These are phyloP conservation scores for Colletotrichum somersetense DNA, from an alignment of 2,329 filamentous ascomycete species.

Conservation along the genomic window DNA sequence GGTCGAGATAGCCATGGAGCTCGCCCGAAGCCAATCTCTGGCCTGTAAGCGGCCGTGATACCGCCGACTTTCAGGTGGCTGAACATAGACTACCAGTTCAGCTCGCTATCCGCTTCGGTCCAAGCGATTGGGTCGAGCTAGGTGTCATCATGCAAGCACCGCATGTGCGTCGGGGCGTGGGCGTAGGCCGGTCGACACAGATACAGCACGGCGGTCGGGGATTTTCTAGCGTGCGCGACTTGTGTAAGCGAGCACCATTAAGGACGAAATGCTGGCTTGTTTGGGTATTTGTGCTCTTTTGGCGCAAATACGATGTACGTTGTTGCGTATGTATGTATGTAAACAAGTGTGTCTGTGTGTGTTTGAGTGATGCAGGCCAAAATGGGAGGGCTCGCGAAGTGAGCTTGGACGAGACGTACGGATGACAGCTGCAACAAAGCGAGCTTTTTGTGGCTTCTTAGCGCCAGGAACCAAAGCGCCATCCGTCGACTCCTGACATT, in stretches of 20 bases:
- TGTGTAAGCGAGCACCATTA: not conserved
- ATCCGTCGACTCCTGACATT: slow-evolving; percentile 9
- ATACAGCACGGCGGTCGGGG: slow-evolving; percentile 8
- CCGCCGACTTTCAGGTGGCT: slow-evolving; percentile 22
- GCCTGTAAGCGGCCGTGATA: not conserved
- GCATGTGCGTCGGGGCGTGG: slow-evolving; percentile 13
- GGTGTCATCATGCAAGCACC: slow-evolving; percentile 27
- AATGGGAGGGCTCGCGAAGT: slow-evolving; percentile 3
- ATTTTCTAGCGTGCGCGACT: not conserved
- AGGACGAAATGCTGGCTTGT: slow-evolving; percentile 7
- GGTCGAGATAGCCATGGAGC: slow-evolving; percentile 26
- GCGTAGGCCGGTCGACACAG: not conserved
- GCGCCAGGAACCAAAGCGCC: slow-evolving; percentile 19
- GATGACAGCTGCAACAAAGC: slow-evolving; percentile 26
- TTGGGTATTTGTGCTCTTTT: slow-evolving; percentile 5
- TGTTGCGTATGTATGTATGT: not conserved
- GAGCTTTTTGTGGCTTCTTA: slow-evolving; percentile 17
- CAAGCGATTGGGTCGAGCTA: slow-evolving; percentile 15
- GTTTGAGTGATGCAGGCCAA: slow-evolving; percentile 2
- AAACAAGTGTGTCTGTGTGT: not conserved
- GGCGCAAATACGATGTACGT: not conserved
- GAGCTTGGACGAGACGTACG: slow-evolving; percentile 2
- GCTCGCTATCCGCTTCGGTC: slow-evolving; percentile 24
- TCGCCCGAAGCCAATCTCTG: slow-evolving; percentile 10
- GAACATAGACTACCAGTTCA: slow-evolving; percentile 7